A percentile compares a stretch with the other conserved stretches of the same genome.
Conservation (phyloP, 257 asterid species). For the Nicotiana noctiflora region DNA sequence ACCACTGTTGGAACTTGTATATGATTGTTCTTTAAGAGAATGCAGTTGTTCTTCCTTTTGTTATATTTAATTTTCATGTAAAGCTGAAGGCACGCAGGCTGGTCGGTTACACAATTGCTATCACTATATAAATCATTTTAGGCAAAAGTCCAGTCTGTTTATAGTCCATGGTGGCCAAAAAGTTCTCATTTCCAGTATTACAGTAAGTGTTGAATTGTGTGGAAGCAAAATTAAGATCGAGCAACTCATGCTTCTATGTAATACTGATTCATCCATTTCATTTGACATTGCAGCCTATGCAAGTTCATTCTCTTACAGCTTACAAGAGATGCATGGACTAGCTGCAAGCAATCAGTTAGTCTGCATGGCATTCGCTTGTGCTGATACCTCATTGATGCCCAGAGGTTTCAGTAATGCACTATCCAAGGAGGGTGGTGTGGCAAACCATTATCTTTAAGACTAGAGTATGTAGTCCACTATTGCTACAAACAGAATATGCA, state of each 20-base stretch:
- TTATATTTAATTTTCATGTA: background rate
- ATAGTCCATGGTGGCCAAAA: background rate
- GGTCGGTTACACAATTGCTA: background rate
- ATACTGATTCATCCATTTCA: too few species aligned
- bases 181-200: too few species aligned
- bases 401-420: background rate
- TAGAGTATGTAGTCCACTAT: background rate
- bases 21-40: background rate
- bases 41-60: background rate
- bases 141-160: background rate
- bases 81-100: background rate
- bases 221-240: too few species aligned
- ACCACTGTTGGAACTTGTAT: background rate
- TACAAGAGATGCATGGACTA: background rate
- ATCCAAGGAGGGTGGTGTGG: background rate
- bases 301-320: background rate
- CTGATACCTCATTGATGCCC: background rate
- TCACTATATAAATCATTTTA: background rate
- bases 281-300: background rate
- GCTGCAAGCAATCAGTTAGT: background rate
- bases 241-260: too few species aligned
- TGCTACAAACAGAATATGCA: background rate
- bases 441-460: background rate
- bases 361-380: background rate
- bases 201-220: too few species aligned